phyloP scores from a whole-genome alignment of 2,329 filamentous ascomycete species.

The Rhexocercosporidium sp. region DNA sequence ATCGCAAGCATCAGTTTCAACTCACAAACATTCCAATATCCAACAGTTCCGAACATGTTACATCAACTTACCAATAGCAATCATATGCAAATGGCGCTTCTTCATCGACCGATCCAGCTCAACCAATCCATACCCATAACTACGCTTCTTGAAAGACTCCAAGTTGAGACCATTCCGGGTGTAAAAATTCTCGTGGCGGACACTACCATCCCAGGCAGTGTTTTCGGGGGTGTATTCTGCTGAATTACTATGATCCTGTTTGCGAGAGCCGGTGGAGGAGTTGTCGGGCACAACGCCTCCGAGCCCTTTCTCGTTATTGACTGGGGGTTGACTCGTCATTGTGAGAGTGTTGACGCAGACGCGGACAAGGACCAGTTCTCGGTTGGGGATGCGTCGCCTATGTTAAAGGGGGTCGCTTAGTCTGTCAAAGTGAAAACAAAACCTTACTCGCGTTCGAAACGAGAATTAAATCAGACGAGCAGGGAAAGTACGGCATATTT shows the following conservation, averaged over 20 bases:
- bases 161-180: slow-evolving; percentile 18
- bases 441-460: background rate
- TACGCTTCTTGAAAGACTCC: slow-evolving; percentile 19
- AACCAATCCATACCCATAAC: slow-evolving; percentile 17
- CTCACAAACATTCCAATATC: too few relatives aligned
- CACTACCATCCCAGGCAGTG: background rate
- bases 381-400: background rate
- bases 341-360: background rate
- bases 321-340: background rate
- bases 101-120: slow-evolving; percentile 41
- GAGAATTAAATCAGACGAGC: background rate
- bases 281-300: background rate
- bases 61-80: slow-evolving; percentile 61
- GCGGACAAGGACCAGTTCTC: too few relatives aligned
- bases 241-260: background rate
- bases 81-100: slow-evolving; percentile 60
- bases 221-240: background rate
- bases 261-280: background rate
- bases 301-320: background rate
- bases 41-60: too few relatives aligned
- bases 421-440: background rate
- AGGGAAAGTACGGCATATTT: background rate
- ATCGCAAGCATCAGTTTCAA: too few relatives aligned
- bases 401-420: background rate
- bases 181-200: slow-evolving; percentile 16